Conservation (phyloP, 495 filamentous ascomycete genomes). For the Penicillium chermesinum region DNA sequence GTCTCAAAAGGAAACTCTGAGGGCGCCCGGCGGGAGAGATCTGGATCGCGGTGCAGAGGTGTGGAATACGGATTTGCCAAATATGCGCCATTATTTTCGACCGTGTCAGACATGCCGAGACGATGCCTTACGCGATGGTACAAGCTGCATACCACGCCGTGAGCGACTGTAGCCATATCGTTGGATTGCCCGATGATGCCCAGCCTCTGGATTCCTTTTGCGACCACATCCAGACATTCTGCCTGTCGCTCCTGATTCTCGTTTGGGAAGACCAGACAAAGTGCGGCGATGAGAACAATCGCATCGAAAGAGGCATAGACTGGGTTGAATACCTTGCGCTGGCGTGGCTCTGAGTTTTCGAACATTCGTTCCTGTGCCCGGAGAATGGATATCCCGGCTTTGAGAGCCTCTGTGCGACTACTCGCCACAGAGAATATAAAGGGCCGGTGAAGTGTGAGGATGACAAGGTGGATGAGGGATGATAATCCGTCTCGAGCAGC, state of each 20-base stretch:
- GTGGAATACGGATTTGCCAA: not conserved
- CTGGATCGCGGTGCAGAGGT: not conserved
- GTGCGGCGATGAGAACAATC: constrained; percentile 53
- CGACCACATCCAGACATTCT: constrained; percentile 46
- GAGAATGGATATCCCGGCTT: constrained; percentile 51
- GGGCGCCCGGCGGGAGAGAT: constrained; percentile 7
- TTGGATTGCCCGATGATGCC: constrained; percentile 46
- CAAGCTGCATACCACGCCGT: constrained; percentile 38
- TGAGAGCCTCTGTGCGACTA: constrained; percentile 48
- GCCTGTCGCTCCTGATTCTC: constrained; percentile 38
- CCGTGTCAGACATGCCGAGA: constrained; percentile 7
- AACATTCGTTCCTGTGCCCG: constrained; percentile 49
- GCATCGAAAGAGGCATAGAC: constrained; percentile 61
- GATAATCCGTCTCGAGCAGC: constrained; percentile 41
- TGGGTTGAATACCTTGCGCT: constrained; percentile 51
- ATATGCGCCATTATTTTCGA: constrained; percentile 4
- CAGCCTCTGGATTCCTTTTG: constrained; percentile 50
- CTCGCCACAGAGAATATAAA: constrained; percentile 55
- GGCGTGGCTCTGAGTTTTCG: constrained; percentile 40
- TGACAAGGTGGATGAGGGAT: constrained; percentile 45
- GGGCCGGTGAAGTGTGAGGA: constrained; percentile 58
- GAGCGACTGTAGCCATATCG: constrained; percentile 46
- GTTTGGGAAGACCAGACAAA: constrained; percentile 50
- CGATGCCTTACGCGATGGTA: constrained; percentile 5
- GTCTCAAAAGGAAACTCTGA: constrained; percentile 29